Conservation (phyloP, 192 early-diverging fungal genomes). For the Chytriomyces confervae region DNA sequence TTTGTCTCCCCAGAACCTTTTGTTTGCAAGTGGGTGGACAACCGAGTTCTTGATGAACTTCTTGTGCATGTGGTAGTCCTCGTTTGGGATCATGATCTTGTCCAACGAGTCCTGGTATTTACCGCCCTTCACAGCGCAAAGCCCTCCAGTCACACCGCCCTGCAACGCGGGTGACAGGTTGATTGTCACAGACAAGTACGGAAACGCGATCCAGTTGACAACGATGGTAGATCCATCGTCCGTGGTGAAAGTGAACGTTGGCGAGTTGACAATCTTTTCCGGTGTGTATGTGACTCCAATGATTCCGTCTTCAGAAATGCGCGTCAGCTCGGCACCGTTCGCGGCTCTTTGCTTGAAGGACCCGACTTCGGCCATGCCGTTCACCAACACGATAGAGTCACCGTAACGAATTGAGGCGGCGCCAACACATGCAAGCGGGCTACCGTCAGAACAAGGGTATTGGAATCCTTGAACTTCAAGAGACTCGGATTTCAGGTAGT, state of each 20-base stretch:
- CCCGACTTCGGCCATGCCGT: not conserved
- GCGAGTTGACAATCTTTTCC: not conserved
- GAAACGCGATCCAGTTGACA: not conserved
- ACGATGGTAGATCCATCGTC: not conserved
- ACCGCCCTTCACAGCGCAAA: not conserved
- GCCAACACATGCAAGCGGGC: not conserved
- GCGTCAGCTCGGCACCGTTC: not conserved
- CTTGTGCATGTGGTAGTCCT: constrained; percentile 15
- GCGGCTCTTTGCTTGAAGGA: not conserved
- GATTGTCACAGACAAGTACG: not conserved
- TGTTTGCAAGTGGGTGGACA: not conserved
- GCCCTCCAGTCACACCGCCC: not conserved
- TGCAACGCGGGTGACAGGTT: not conserved
- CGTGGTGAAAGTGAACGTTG: not conserved
- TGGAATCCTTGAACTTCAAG: constrained; percentile 9
- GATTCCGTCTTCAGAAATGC: not conserved
- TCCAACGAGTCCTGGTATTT: not conserved
- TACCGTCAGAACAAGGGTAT: not conserved
- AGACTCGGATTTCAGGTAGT: constrained; percentile 6
- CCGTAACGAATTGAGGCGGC: constrained; percentile 9
- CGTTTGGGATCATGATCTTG: not conserved
- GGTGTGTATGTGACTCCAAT: not conserved
- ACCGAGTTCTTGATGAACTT: not conserved
- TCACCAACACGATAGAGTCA: not conserved
- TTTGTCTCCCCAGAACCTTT: not conserved